Evolutionary conservation across 768 basidiomycete genomes (phyloP), one percentile per base, ranked within the genome.

Genomic region (Mycena sanguinolenta): DNA sequence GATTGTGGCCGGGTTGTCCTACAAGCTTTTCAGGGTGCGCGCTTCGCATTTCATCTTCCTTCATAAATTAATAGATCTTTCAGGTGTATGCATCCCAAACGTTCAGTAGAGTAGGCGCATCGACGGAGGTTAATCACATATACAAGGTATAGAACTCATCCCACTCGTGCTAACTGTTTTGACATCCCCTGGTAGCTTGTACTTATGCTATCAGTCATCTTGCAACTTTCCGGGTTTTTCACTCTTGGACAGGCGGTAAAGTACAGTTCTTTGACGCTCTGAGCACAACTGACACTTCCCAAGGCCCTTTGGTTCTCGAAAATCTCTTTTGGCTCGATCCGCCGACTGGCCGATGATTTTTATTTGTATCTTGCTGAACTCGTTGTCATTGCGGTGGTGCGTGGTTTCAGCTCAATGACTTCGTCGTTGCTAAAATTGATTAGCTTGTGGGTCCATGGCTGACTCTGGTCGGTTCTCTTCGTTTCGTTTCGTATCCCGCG

Each of bases 171-270:
- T 46, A 12, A n/a, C 46, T 21, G 7, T 21, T 8, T n/a, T 50
- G 25, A 50, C 49, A 2, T 50, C 49, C 23, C 23, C n/a, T 23
- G 4, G 19, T 61, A 89, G 88, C 77, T 87, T 58, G 81, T 86
- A n/a, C 80, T 88, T 19, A 75, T 85, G 39, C 83, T 89, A 67
- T 86, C 82, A 7, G 87, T 86, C 36, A 80, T 76, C 67, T 73
- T 89, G 16, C 87, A 88, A 38, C 80, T 89, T 6, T 77, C 85
- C 1, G 77, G 78, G 7, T 89, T 90, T 77, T 88, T 90, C 73
- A 80, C 81, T 3, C 50, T 89, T 7, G 82, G 85, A 9, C 83
- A 85, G 19, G 80, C 84, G 3, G 71, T 72, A 23, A 57, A 32
- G 19, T 17, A 7, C 14, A 23, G 9, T 52, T 27, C 10, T 44